Conservation (phyloP, 2,329 filamentous ascomycete genomes). For the Cytospora leucostoma region DNA sequence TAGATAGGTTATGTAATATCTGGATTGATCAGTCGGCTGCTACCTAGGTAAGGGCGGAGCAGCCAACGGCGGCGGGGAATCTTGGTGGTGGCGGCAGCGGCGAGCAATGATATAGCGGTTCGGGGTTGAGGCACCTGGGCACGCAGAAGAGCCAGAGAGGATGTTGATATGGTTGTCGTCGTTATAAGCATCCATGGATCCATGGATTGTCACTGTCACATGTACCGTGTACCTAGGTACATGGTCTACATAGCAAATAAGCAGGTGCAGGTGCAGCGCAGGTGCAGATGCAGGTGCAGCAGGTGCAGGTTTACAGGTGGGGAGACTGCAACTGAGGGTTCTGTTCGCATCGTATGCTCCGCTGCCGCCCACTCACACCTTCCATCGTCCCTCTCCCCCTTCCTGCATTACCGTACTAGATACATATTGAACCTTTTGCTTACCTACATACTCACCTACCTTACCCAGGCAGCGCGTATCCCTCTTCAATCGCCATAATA, state of each 20-base stretch:
- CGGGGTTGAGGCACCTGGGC: too few relatives aligned
- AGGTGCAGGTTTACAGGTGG: neutral
- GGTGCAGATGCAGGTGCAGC: conserved; percentile 1
- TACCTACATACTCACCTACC: neutral
- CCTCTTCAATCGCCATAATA: too few relatives aligned
- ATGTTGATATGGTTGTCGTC: too few relatives aligned
- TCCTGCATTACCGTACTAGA: neutral
- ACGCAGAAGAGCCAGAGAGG: too few relatives aligned
- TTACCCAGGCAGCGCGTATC: too few relatives aligned
- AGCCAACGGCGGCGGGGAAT: neutral
- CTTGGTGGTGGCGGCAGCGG: neutral
- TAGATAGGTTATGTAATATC: too few relatives aligned
- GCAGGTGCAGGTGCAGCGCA: neutral
- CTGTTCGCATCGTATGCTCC: neutral
- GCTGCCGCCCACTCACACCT: neutral
- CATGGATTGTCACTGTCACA: too few relatives aligned
- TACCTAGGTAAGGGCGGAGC: neutral
- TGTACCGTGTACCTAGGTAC: neutral
- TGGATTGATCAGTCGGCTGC: neutral
- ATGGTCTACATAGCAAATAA: neutral
- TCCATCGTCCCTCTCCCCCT: neutral
- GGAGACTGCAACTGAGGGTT: neutral
- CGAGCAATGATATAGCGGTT: neutral
- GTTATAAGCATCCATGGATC: too few relatives aligned
- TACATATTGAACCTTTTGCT: neutral